Evolutionary conservation across 75 land plant genomes (phyloP), one percentile per base, ranked within the genome.

Genomic region (Isoetes taiwanensis): DNA sequence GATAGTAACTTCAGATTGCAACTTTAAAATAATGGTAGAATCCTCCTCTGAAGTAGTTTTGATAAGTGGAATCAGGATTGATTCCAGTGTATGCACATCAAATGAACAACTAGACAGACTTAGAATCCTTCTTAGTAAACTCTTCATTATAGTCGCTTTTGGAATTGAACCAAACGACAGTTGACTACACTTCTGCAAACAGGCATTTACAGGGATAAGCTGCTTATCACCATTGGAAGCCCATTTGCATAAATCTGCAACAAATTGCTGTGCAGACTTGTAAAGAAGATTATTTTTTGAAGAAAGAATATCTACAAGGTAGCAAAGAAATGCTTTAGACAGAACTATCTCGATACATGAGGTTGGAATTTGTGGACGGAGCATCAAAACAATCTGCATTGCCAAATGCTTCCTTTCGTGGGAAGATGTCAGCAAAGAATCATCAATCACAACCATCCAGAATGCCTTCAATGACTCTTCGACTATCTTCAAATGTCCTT

Each of bases 321-420:
- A 93, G 26, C 76, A 78, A 9, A 84, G 78, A 66, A 93, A 52
- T 64, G 64, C 77, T 46, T 75, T 48, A 1, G 98, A 88, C 9
- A 88, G 33, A 34, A 84, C 63, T 61, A 73, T 66, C 2, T 67
- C 57, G 19, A 73, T 60, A 59, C 62, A 75, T 19, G 76, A 75
- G 34, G 67, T 60, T 29, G 89, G 79, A 41, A 93, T 41, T 58
- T 72, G 72, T 19, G 83, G 88, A 0, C 87, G 74, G 14, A 88
- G 46, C 56, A 88, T 73, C 29, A 66, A 75, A 41, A 88, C 35
- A 43, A 93, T 52, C 40, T 87, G 74, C 72, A 93, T 76, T 34
- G 86, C 98, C 63, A 93, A 67, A 62, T 76, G 78, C 28, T 93
- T 93, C 21, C 98, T 77, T 29, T 88, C 98, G 74, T 93, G 98